These are phyloP conservation scores for Panellus pusillus DNA, from an alignment of 768 basidiomycete species.

Conservation along the genomic window DNA sequence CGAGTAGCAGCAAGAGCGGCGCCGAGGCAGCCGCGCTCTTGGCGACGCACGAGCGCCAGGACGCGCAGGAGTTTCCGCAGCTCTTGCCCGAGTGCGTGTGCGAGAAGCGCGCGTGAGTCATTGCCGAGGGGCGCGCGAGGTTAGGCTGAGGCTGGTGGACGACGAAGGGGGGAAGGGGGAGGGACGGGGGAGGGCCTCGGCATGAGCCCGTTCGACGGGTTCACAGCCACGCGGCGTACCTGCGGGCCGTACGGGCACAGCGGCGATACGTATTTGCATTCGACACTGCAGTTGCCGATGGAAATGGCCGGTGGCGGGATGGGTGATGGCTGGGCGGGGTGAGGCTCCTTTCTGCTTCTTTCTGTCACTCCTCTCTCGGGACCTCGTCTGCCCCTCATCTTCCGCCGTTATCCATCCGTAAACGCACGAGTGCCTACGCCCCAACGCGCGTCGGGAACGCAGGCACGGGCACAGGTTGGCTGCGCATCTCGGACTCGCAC, in stretches of 20 bases:
- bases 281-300: constrained; percentile 75
- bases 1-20: no score
- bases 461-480: constrained; percentile 75
- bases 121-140: no score
- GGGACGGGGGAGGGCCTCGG: no score
- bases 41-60: constrained; percentile 92
- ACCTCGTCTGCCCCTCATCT: constrained; percentile 30
- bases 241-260: constrained; percentile 91
- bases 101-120: constrained; percentile 72
- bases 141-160: neutral
- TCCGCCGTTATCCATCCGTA: constrained; percentile 7
- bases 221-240: constrained; percentile 87
- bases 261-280: constrained; percentile 90
- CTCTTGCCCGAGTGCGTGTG: constrained; percentile 88
- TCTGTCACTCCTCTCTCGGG: constrained; percentile 59
- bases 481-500: constrained; percentile 84
- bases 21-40: constrained; percentile 42
- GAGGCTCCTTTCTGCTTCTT: neutral
- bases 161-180: constrained; percentile 1
- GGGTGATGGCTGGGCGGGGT: constrained; percentile 14
- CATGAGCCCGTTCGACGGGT: constrained; percentile 77
- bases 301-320: neutral
- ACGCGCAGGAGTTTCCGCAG: constrained; percentile 97
- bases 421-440: constrained; percentile 15
- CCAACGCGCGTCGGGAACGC: constrained; percentile 23